These are phyloP conservation scores for Penicillium decumbens DNA, from an alignment of 2,329 filamentous ascomycete species.

Conservation along the genomic window DNA sequence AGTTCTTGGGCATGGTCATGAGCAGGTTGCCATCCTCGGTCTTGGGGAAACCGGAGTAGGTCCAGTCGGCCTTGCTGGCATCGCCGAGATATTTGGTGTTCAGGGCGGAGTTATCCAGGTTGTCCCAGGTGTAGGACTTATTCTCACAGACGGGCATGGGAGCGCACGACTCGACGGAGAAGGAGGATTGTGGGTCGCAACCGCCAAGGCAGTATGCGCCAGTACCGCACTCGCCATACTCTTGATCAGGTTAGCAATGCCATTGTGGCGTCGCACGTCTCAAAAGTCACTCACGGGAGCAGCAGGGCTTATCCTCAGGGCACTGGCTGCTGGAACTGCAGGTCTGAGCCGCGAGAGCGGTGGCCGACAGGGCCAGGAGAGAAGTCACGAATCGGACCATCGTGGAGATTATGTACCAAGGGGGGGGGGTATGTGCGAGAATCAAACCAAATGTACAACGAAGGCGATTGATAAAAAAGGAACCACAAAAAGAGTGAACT, in stretches of 20 bases:
- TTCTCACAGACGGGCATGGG: slow-evolving; percentile 77
- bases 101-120: slow-evolving; percentile 62
- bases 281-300: slow-evolving; percentile 61
- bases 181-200: slow-evolving; percentile 83
- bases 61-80: slow-evolving; percentile 75
- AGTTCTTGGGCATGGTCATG: slow-evolving; percentile 82
- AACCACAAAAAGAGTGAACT: slow-evolving; percentile 20
- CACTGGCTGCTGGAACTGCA: slow-evolving; percentile 56
- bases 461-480: slow-evolving; percentile 9
- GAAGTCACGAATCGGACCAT: slow-evolving; percentile 38
- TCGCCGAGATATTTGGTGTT: slow-evolving; percentile 86
- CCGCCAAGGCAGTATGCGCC: slow-evolving; percentile 95
- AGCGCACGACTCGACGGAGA: slow-evolving; percentile 75
- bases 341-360: slow-evolving; percentile 28
- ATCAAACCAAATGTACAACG: slow-evolving; percentile 20
- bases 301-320: slow-evolving; percentile 68
- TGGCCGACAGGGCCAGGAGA: slow-evolving; percentile 33
- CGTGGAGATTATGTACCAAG: slow-evolving; percentile 17
- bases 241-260: slow-evolving; percentile 43
- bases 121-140: slow-evolving; percentile 68
- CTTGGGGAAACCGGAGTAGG: slow-evolving; percentile 72
- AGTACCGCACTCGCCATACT: slow-evolving; percentile 88
- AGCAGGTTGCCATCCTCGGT: slow-evolving; percentile 60
- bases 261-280: not conserved
- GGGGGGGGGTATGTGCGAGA: slow-evolving; percentile 11